These are phyloP conservation scores for Begonia peltatifolia DNA, from an alignment of 306 rosid genomes.

Conservation along the genomic window DNA sequence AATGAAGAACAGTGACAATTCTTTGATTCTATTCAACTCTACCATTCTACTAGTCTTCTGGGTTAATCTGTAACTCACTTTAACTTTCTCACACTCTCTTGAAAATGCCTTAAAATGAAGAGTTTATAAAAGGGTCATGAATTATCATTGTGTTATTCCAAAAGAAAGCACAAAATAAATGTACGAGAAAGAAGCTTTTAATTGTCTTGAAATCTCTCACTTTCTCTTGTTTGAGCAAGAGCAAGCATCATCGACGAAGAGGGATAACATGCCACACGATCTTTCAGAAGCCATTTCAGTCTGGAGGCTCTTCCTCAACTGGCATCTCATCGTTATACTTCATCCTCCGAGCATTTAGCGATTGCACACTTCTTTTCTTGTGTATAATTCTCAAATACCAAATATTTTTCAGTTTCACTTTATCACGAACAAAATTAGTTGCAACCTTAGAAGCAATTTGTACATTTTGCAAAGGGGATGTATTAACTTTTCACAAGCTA, in stretches of 20 bases:
- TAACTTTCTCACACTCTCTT: no score
- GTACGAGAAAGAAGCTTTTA: no score
- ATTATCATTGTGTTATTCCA: no score
- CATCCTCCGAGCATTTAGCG: not conserved
- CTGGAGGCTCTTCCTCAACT: not conserved
- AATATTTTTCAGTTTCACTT: not conserved
- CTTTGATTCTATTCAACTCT: no score
- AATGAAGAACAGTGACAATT: no score
- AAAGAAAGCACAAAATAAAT: no score
- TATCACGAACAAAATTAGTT: not conserved
- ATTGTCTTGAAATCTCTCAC: no score
- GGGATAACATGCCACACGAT: not conserved
- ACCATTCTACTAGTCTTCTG: no score
- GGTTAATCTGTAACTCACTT: no score
- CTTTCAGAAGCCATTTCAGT: constrained; percentile 12
- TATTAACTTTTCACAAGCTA: constrained; percentile 29
- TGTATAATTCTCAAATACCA: not conserved
- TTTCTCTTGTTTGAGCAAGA: no score
- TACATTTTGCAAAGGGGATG: constrained; percentile 58
- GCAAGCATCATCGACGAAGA: not conserved
- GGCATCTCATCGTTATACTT: not conserved
- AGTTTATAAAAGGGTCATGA: no score
- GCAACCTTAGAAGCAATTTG: constrained; percentile 8
- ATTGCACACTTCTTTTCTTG: constrained; percentile 1
- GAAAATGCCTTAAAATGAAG: no score